phyloP scores from a whole-genome alignment of 1,284 basidiomycete species.

The Sporisorium iseilematis-ciliati region DNA sequence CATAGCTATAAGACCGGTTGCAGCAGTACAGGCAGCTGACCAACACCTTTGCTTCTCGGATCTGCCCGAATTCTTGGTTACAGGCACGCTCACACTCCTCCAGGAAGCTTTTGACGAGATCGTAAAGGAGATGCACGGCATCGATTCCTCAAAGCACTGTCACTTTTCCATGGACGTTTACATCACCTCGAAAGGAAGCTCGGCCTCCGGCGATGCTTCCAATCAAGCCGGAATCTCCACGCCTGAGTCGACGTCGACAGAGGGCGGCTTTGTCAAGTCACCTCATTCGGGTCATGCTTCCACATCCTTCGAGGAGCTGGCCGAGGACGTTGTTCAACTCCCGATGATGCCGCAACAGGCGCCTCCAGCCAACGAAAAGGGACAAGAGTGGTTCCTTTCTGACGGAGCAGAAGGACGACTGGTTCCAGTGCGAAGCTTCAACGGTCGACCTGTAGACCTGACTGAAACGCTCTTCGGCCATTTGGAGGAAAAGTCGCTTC shows the following conservation, averaged over 20 bases:
- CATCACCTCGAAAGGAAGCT: slow-evolving; percentile 20
- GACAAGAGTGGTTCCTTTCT: background rate
- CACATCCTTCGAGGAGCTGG: slow-evolving; percentile 7
- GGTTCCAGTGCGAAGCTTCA: slow-evolving; percentile 4
- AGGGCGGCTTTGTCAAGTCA: background rate
- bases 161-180: slow-evolving; percentile 29
- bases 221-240: slow-evolving; percentile 3
- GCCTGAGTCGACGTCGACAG: slow-evolving; percentile 8
- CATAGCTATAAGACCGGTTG: background rate
- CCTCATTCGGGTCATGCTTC: slow-evolving; percentile 1
- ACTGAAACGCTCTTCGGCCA: slow-evolving; percentile 20
- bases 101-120: slow-evolving; percentile 19
- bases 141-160: slow-evolving; percentile 3
- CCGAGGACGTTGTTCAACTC: background rate
- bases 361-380: background rate
- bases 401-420: slow-evolving; percentile 4
- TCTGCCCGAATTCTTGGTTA: background rate
- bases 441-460: slow-evolving; percentile 16
- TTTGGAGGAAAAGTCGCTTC: slow-evolving; percentile 11
- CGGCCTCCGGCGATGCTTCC: background rate
- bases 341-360: slow-evolving; percentile 1
- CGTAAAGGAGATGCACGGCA: slow-evolving; percentile 6
- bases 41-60: background rate
- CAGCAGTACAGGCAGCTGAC: background rate
- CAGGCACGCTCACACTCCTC: slow-evolving; percentile 21